Evolutionary conservation across 2,329 filamentous ascomycete genomes (phyloP).

Genomic region (Amauroascus verrucosus): DNA sequence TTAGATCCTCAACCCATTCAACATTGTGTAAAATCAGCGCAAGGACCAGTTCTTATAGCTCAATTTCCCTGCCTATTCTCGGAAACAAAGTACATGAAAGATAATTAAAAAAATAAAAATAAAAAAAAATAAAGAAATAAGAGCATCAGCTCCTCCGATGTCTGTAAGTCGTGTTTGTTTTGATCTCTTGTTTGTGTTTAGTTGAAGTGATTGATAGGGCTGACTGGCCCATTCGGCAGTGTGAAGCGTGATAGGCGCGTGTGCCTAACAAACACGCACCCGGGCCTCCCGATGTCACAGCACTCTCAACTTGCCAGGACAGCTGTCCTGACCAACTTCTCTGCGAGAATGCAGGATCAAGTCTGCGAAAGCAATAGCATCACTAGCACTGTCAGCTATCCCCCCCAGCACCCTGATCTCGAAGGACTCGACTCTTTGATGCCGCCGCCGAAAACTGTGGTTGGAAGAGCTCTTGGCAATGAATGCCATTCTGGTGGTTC

Average conservation of each 20-base stretch:
- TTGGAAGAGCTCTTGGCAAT: slow-evolving; percentile 36
- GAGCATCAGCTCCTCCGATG: no score
- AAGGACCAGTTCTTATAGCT: no score
- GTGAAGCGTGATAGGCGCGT: slow-evolving; percentile 8
- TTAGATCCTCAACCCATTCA: no score
- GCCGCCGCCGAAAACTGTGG: slow-evolving; percentile 32
- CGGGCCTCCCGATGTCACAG: slow-evolving; percentile 29
- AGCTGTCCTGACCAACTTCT: slow-evolving; percentile 39
- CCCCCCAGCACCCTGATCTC: slow-evolving; percentile 1
- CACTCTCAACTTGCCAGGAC: slow-evolving; percentile 43
- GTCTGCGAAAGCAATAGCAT: slow-evolving; percentile 17
- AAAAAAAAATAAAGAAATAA: no score
- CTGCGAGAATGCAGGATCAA: slow-evolving; percentile 17
- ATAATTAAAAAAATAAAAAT: no score
- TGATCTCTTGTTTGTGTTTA: no score
- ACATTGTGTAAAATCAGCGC: no score
- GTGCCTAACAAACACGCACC: neutral
- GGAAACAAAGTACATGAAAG: no score
- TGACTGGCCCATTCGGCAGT: neutral
- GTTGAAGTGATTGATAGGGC: no score
- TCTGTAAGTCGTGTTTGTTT: no score
- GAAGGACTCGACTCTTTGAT: slow-evolving; percentile 24
- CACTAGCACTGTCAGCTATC: slow-evolving; percentile 17
- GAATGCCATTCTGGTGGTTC: slow-evolving; percentile 30
- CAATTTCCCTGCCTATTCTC: no score